A percentile compares a stretch with the other conserved stretches of the same genome.
These are phyloP conservation scores for Trapa bicornis DNA, from an alignment of 345 rosid genomes.

Conservation along the genomic window DNA sequence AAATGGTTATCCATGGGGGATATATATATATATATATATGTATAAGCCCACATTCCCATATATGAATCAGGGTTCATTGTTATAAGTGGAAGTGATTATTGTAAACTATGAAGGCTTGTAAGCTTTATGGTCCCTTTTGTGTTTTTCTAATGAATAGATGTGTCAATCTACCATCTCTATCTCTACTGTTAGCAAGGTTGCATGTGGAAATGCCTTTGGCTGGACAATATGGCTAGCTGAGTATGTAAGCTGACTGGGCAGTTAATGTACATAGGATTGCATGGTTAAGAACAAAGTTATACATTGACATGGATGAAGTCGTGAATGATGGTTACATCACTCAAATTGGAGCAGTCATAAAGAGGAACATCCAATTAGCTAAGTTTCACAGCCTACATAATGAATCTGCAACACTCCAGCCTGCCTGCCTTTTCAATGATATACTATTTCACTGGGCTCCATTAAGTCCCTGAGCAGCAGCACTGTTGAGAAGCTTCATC, in stretches of 20 bases:
- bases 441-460: background rate
- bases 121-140: background rate
- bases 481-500: slow-evolving; percentile 82
- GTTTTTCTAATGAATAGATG: background rate
- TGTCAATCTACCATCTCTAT: too few relatives aligned
- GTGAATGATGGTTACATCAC: too few relatives aligned
- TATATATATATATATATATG: too few relatives aligned
- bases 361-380: background rate
- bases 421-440: background rate
- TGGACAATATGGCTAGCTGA: too few relatives aligned
- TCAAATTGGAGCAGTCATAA: background rate
- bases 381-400: slow-evolving; percentile 3
- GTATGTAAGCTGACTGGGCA: too few relatives aligned
- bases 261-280: too few relatives aligned
- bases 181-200: too few relatives aligned
- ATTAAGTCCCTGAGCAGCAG: slow-evolving; percentile 16
- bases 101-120: background rate
- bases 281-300: too few relatives aligned
- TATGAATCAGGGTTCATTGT: background rate
- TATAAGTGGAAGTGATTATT: background rate
- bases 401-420: background rate
- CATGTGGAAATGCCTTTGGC: too few relatives aligned
- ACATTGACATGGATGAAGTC: too few relatives aligned
- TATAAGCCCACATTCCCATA: background rate
- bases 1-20: background rate